phyloP scores from a whole-genome alignment of 2,329 filamentous ascomycete genomes.

The Cordyceps javanica region DNA sequence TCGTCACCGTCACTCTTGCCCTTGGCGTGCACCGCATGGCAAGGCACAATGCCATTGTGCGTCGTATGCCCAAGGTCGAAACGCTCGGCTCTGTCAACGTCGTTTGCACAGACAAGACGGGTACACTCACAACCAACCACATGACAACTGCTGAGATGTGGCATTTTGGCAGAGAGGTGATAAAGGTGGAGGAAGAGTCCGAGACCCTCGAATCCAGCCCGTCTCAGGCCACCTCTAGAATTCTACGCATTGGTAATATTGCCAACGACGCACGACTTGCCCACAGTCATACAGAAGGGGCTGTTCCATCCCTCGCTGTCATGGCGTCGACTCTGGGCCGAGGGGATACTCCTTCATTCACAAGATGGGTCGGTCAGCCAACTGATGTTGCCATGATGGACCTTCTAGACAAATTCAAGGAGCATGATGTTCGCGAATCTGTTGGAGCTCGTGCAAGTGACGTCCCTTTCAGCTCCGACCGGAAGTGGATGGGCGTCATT shows the following conservation, averaged over 20 bases:
- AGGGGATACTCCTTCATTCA: conserved; percentile 57
- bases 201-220: conserved; percentile 51
- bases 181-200: conserved; percentile 50
- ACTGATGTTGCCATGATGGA: conserved; percentile 98
- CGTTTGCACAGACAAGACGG: conserved; percentile 95
- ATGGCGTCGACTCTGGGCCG: conserved; percentile 73
- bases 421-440: conserved; percentile 83
- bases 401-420: conserved; percentile 81
- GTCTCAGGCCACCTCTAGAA: conserved; percentile 68
- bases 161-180: conserved; percentile 68
- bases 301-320: conserved; percentile 64
- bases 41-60: conserved; percentile 87
- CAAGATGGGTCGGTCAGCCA: conserved; percentile 92
- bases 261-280: conserved; percentile 89
- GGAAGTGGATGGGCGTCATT: conserved; percentile 98
- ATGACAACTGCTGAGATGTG: conserved; percentile 98
- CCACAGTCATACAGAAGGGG: conserved; percentile 61
- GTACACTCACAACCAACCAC: conserved; percentile 93
- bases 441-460: conserved; percentile 78
- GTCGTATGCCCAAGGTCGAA: conserved; percentile 92
- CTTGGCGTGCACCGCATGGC: conserved; percentile 96
- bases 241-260: conserved; percentile 89
- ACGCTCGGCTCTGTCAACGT: conserved; percentile 98
- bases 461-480: conserved; percentile 91
- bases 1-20: conserved; percentile 93